Base-by-base conservation (phyloP, 345 rosid genomes). In the Excoecaria agallocha region DNA sequence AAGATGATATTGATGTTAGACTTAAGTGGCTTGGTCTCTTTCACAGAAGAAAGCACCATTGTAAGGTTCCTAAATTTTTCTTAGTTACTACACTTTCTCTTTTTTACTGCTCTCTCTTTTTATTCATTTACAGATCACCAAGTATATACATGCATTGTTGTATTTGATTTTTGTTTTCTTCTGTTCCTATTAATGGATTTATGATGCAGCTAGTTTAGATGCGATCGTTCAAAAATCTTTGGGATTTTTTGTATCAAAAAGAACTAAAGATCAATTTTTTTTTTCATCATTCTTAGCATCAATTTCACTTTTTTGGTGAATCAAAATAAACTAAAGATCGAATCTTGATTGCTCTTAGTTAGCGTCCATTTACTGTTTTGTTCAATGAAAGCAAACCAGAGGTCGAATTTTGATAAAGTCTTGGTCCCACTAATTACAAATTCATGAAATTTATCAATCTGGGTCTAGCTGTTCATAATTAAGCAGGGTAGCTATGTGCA, bases 1-100 rank as follows among this genome's bases (percentile, higher is more conserved):
- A 91, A 72, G 97, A 88, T 43, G 98, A 92, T 70, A 71, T 92
- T 75, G 98, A 94, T 76, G 91, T 92, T 72, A 83, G 98, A 73
- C 98, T 94, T 73, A 94, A 94, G 75, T 94, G 98, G 98, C 98
- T 94, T 80, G 98, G 98, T 78, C 82, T 94, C 74, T 91, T 94
- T 64, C 98, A 92, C 76, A 85, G 98, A 74, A 83, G 98, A 69
- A 94, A 94, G 83, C 95, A 89, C 76, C 93, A 86, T 0, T 89
- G 98, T 94, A 81, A 83, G 97, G 80, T 59, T 25, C 15, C 3
- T 16, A 37, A 17, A 6, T 25, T 22, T 6, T 68, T 68, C 41
- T 11, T 41, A 65, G 13, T 4, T 41, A 6, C 55, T 38, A 7
- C 66, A 12, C 38, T 39, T 12, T 12, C 8, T 12, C 12, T 65